Evolutionary conservation across 1,284 basidiomycete genomes (phyloP).

Genomic region (Naganishia albida): DNA sequence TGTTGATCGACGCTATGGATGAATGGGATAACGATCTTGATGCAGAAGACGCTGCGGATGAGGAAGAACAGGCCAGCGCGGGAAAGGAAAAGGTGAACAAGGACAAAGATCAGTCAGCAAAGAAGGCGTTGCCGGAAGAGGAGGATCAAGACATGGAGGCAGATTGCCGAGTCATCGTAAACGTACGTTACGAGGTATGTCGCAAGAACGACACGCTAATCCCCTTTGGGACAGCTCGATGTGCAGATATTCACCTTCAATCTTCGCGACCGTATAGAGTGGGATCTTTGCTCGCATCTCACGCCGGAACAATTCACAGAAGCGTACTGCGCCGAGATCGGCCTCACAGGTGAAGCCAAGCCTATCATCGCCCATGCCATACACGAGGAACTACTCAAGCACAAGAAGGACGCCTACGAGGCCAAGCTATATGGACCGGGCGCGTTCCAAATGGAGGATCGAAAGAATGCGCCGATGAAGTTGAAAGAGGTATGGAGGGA

Average conservation of each 20-base stretch:
- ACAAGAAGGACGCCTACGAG: conserved; percentile 91
- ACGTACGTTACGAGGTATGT: conserved; percentile 61
- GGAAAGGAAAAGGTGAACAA: conserved; percentile 30
- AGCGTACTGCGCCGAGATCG: conserved; percentile 81
- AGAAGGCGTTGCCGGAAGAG: conserved; percentile 24
- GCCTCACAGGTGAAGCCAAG: conserved; percentile 80
- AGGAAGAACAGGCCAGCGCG: conserved; percentile 23
- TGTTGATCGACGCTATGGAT: conserved; percentile 40
- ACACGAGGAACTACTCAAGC: conserved; percentile 90
- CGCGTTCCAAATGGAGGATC: conserved; percentile 50
- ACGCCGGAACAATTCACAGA: conserved; percentile 84
- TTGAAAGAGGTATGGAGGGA: conserved; percentile 90
- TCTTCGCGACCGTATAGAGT: conserved; percentile 92
- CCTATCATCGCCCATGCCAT: conserved; percentile 89
- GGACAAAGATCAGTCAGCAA: conserved; percentile 1
- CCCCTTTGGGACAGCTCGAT: conserved; percentile 68
- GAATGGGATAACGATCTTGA: conserved; percentile 39
- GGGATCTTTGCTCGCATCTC: conserved; percentile 90
- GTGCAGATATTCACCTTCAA: conserved; percentile 94
- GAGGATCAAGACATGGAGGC: conserved; percentile 35
- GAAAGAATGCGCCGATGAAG: conserved; percentile 66
- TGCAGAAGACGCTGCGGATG: conserved; percentile 17
- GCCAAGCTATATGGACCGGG: conserved; percentile 80
- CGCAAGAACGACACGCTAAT: background rate
- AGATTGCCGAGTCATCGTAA: conserved; percentile 82